Evolutionary conservation across 495 filamentous ascomycete species (phyloP).

Genomic region (Cetradonia linearis): DNA sequence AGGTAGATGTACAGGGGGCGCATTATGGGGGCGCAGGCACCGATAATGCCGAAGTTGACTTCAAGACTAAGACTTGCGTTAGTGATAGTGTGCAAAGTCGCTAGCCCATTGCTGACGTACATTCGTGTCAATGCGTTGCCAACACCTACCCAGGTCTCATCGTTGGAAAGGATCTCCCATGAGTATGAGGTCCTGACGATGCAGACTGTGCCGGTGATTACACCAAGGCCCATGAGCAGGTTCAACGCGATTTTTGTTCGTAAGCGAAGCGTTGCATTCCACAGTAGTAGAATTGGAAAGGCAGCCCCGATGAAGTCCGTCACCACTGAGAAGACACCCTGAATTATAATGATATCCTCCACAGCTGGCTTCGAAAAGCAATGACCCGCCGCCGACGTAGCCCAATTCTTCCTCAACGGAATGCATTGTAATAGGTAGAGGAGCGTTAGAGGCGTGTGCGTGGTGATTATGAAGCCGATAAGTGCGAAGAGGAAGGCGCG

Average conservation of each 20-base stretch:
- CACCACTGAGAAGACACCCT: slow-evolving; percentile 35
- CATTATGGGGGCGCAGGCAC: slow-evolving; percentile 14
- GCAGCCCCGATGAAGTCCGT: slow-evolving; percentile 36
- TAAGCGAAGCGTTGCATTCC: slow-evolving; percentile 35
- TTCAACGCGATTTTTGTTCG: slow-evolving; percentile 35
- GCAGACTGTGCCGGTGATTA: slow-evolving; percentile 32
- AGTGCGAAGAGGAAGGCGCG: slow-evolving; percentile 29
- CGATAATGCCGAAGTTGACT: slow-evolving; percentile 21
- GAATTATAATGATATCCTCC: slow-evolving; percentile 19
- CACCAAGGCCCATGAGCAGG: slow-evolving; percentile 33
- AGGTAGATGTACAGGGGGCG: slow-evolving; percentile 9
- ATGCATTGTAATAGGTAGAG: slow-evolving; percentile 31
- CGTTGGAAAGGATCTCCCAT: slow-evolving; percentile 24
- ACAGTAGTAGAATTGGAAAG: slow-evolving; percentile 36
- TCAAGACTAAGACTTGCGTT: slow-evolving; percentile 3
- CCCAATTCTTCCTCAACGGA: slow-evolving; percentile 31
- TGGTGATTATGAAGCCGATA: slow-evolving; percentile 29
- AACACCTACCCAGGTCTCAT: slow-evolving; percentile 22
- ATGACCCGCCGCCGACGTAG: slow-evolving; percentile 10
- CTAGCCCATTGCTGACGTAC: neutral
- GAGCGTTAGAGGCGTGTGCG: slow-evolving; percentile 29
- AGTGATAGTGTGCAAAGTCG: neutral
- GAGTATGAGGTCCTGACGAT: slow-evolving; percentile 37
- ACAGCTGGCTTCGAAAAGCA: slow-evolving; percentile 18
- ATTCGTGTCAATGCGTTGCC: slow-evolving; percentile 20